Conservation (phyloP, 2,329 filamentous ascomycete genomes). For the Sporothrix dimorphospora region DNA sequence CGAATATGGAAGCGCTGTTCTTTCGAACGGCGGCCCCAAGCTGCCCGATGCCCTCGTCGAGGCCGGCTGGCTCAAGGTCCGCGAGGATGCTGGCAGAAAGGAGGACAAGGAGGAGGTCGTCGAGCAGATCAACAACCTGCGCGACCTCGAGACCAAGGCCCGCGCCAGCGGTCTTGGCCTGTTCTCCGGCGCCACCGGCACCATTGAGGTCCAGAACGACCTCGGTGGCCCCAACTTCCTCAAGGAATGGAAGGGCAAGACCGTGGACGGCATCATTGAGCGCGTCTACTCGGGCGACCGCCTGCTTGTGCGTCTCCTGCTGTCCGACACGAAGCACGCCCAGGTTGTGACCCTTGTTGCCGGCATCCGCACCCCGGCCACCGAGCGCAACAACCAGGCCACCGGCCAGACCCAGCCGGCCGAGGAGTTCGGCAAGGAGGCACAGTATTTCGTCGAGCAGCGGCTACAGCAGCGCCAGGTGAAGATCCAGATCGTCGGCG, state of each 20-base stretch:
- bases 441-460: slow-evolving; percentile 82
- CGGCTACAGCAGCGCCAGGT: slow-evolving; percentile 85
- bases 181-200: slow-evolving; percentile 68
- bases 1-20: slow-evolving; percentile 81
- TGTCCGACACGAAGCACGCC: slow-evolving; percentile 81
- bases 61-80: slow-evolving; percentile 89
- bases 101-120: slow-evolving; percentile 80
- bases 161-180: slow-evolving; percentile 79
- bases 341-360: slow-evolving; percentile 89
- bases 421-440: slow-evolving; percentile 88
- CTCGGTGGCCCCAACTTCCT: slow-evolving; percentile 78
- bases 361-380: slow-evolving; percentile 86
- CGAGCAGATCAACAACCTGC: slow-evolving; percentile 74
- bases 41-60: slow-evolving; percentile 83
- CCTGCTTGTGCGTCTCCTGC: slow-evolving; percentile 77
- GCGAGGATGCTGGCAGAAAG: slow-evolving; percentile 90
- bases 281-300: slow-evolving; percentile 90
- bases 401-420: slow-evolving; percentile 81
- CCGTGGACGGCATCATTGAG: slow-evolving; percentile 84
- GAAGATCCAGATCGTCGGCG: slow-evolving; percentile 79
- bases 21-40: slow-evolving; percentile 76
- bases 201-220: slow-evolving; percentile 80
- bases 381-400: slow-evolving; percentile 77
- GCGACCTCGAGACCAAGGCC: slow-evolving; percentile 75
- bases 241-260: slow-evolving; percentile 81